Evolutionary conservation across 306 rosid species (phyloP).

Genomic region (Quercus glauca): DNA sequence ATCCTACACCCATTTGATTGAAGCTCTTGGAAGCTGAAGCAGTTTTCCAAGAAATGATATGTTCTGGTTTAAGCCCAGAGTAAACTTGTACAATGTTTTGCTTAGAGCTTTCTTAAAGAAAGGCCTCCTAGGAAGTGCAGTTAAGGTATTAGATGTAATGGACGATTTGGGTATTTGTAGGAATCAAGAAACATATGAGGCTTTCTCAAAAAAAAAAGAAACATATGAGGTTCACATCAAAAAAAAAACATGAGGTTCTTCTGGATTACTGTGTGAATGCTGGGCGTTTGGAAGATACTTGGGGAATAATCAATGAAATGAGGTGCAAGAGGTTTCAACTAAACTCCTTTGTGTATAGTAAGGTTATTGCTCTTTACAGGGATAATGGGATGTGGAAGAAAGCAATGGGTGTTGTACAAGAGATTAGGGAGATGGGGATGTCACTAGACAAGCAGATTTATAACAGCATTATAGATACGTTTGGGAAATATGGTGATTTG

Average conservation of each 20-base stretch:
- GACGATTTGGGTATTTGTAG: slow-evolving; percentile 29
- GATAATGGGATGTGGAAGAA: slow-evolving; percentile 93
- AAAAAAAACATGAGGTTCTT: slow-evolving; percentile 33
- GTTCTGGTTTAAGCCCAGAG: slow-evolving; percentile 42
- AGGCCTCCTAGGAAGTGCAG: slow-evolving; percentile 57
- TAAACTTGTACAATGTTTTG: slow-evolving; percentile 49
- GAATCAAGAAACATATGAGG: slow-evolving; percentile 38
- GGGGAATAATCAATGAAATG: slow-evolving; percentile 66
- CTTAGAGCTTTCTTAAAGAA: slow-evolving; percentile 69
- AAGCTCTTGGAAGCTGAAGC: slow-evolving; percentile 68
- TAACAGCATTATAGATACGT: slow-evolving; percentile 65
- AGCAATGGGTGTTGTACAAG: slow-evolving; percentile 59
- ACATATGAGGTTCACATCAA: slow-evolving; percentile 16
- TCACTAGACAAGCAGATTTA: slow-evolving; percentile 50
- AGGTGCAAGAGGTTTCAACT: slow-evolving; percentile 41
- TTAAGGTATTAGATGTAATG: slow-evolving; percentile 44
- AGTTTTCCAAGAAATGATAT: slow-evolving; percentile 62
- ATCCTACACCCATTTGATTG: slow-evolving; percentile 46
- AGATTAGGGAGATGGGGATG: slow-evolving; percentile 56
- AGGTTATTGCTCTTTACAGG: slow-evolving; percentile 62
- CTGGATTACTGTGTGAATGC: slow-evolving; percentile 64
- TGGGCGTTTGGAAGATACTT: slow-evolving; percentile 77
- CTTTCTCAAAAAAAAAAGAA: slow-evolving; percentile 1
- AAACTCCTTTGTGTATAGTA: slow-evolving; percentile 57
- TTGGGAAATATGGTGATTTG: slow-evolving; percentile 69